Base-by-base conservation (phyloP, 495 filamentous ascomycete genomes). In the Penicillium paxilli region DNA sequence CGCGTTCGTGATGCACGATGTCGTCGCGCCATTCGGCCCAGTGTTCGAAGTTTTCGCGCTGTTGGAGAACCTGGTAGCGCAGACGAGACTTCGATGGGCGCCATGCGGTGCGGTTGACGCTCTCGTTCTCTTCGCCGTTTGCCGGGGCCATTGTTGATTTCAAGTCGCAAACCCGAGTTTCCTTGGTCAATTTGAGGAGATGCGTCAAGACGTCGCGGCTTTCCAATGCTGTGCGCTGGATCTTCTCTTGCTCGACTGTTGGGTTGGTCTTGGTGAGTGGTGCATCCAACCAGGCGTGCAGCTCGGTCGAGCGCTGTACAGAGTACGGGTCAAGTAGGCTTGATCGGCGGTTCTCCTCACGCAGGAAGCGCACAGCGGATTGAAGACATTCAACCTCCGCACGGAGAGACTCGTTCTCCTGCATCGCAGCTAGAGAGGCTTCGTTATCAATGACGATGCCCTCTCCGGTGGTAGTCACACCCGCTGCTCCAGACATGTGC, bases 341-440 rank as follows among this genome's bases (percentile, higher is more conserved):
- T 3, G 84, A 76, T 23, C 87, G 82, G n/a, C 82, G 74, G 63
- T 85, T 91, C 49, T 94, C 90, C 51, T 90, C 86, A 21, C 89
- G 82, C 20, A 96, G 73, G 71, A 85, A 93, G 41, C 87, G 83
- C 14, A 97, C 84, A 0, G 91, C 85, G 2, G 86, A 81, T 68
- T 91, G 84, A 7, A 96, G 80, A 50, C 74, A 80, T 19, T 74
- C 64, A 37, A 96, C 90, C 51, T 92, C 85, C 19, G 78, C 70
- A 55, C 85, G 87, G 23, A 93, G 84, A 14, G 72, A 70, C 52
- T 91, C 83, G 72, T 91, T 90, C 72, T 94, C 87, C 24, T 85
- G 79, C 35, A 89, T 85, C 0, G 88, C 87, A 16, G 76, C 77
- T 5, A 77, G 61, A 21, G 76, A 81, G 21, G 67, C 63, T 48